A percentile compares a stretch with the other conserved stretches of the same genome.
Evolutionary conservation across 2,329 filamentous ascomycete genomes (phyloP).

Genomic region (Coniochaeta sp.): DNA sequence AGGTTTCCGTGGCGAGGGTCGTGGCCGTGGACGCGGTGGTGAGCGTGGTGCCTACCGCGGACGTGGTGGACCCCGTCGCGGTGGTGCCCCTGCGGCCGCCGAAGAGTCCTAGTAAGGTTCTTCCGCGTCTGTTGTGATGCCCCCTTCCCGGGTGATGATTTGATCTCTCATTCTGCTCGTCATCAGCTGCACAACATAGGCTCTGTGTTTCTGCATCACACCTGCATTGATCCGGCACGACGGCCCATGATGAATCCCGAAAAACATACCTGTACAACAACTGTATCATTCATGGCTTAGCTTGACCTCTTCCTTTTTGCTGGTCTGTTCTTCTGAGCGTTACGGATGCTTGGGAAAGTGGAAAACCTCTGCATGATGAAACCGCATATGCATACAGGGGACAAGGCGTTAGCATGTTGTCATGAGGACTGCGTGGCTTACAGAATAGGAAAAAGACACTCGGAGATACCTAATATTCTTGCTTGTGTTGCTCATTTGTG

Average conservation of each 20-base stretch:
- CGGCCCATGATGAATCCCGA: not conserved
- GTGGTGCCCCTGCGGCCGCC: not conserved
- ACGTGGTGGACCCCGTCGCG: constrained; percentile 18
- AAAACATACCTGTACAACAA: not conserved
- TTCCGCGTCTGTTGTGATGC: not conserved
- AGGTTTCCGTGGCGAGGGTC: constrained; percentile 39
- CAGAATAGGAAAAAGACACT: not conserved
- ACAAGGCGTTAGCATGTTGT: constrained; percentile 1
- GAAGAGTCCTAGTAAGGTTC: constrained; percentile 2
- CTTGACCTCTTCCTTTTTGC: not conserved
- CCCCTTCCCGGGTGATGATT: not conserved
- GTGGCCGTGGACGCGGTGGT: constrained; percentile 32
- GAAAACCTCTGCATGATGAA: not conserved
- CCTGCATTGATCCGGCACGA: not conserved
- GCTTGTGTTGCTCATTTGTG: not conserved
- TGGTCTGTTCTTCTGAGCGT: not conserved
- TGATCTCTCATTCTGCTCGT: not conserved
- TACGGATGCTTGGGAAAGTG: not conserved
- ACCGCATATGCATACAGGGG: not conserved
- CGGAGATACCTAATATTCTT: not conserved
- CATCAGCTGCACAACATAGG: not conserved
- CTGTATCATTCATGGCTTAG: not conserved
- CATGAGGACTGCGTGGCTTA: not conserved
- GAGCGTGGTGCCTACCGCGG: constrained; percentile 41
- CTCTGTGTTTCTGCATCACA: not conserved